A percentile compares a stretch with the other conserved stretches of the same genome.
Conservation (phyloP, 2,329 filamentous ascomycete species). For the Monosporascus sp. region DNA sequence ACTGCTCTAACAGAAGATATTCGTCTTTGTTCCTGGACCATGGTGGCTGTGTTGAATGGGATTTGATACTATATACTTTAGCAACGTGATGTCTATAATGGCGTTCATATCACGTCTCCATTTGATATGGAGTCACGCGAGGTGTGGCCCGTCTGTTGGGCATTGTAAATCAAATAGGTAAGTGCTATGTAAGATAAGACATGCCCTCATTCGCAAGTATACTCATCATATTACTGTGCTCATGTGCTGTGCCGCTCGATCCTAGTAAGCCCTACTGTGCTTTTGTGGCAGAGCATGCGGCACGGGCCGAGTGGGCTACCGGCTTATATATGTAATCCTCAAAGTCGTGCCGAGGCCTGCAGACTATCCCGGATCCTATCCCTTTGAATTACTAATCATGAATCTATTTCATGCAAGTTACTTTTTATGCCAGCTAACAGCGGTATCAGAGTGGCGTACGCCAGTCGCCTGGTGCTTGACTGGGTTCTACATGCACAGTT, state of each 20-base stretch:
- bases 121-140: slow-evolving; percentile 2
- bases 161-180: slow-evolving; percentile 3
- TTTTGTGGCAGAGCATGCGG: slow-evolving; percentile 5
- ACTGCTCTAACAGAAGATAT: not conserved
- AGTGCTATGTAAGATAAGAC: not conserved
- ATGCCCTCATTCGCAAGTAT: no score
- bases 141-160: not conserved
- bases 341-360: not conserved
- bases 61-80: slow-evolving; percentile 7
- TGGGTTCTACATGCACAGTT: no score
- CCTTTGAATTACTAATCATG: no score
- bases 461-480: no score
- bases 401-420: no score
- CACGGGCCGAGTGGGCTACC: not conserved
- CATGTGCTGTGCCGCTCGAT: slow-evolving; percentile 1
- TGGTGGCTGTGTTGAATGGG: no score
- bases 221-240: slow-evolving; percentile 1
- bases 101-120: not conserved
- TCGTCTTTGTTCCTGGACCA: not conserved
- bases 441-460: no score
- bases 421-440: no score
- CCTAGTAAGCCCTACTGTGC: not conserved
- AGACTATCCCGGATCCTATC: slow-evolving; percentile 4
- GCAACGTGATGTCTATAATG: not conserved
- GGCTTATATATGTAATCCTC: not conserved